Evolutionary conservation across 768 basidiomycete genomes (phyloP), one percentile per base, ranked within the genome.

Genomic region (Mycena crocata): DNA sequence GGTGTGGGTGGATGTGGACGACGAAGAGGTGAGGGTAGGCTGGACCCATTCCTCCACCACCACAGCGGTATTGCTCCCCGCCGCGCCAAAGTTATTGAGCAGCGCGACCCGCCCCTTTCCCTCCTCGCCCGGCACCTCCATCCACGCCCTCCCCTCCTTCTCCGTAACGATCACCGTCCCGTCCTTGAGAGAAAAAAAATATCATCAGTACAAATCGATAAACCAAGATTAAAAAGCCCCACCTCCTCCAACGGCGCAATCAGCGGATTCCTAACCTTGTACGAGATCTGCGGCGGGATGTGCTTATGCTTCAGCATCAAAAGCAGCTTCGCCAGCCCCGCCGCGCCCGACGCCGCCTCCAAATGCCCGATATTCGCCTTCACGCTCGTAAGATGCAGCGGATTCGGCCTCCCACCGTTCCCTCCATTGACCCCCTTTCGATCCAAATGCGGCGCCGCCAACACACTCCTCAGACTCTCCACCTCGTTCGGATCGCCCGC

Each of bases 311-410:
- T 81, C 37, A 93, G 67, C 93, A 93, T 93, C 50, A 93, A 78
- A 32, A 93, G 74, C 42, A 92, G 78, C 64, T 93, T 93, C 9
- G 88, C 90, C 7, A 93, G 83, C 21, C 91, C 86, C 9, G 89
- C 89, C 6, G 88, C 86, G 1, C 93, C 92, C 14, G 91, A 92
- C 15, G 92, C 91, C 1, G 90, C 90, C 73, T 92, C 93, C 5
- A 90, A 79, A 72, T 93, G 92, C 0, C 92, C 92, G 26, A 93
- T 86, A 71, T 92, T 93, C 12, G 86, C 89, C 69, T 93, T 93
- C 69, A 93, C 80, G 3, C 89, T 90, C 9, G 89, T 88, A 24
- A 93, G 76, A 70, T 91, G 85, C 23, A 93, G 85, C 13, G 85
- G 85, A 58, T 88, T 87, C 62, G 77, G 74, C 15, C 72, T 58